Percentiles rank a stretch among this genome's conserved stretches.
phyloP scores from a whole-genome alignment of 1,139 yeast species.

The Barnettozyma hawaiiensis region DNA sequence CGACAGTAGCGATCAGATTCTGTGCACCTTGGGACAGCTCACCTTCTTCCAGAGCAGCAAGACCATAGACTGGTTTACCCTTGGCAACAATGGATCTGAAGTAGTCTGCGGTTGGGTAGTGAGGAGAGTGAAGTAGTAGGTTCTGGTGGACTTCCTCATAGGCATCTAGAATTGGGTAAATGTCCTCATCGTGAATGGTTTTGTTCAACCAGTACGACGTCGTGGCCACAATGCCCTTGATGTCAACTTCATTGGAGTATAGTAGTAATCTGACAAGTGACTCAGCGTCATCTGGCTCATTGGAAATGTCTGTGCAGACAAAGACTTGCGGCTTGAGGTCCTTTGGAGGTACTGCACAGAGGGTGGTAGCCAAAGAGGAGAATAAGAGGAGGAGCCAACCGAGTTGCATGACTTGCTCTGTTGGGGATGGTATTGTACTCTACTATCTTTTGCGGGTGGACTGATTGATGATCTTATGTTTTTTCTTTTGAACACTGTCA shows the following conservation, averaged over 20 bases:
- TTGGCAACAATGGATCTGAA: conserved; percentile 21
- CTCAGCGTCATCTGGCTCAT: conserved; percentile 31
- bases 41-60: conserved; percentile 17
- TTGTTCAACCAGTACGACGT: conserved; percentile 29
- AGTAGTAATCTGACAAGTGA: conserved; percentile 26
- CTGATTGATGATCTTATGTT: too few species aligned
- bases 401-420: not conserved
- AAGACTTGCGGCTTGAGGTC: conserved; percentile 27
- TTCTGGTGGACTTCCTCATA: conserved; percentile 25
- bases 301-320: conserved; percentile 27
- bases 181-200: conserved; percentile 27
- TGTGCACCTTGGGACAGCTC: conserved; percentile 24
- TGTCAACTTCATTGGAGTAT: conserved; percentile 25
- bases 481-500: too few species aligned
- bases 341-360: conserved; percentile 22
- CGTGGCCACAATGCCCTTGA: conserved; percentile 28
- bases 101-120: conserved; percentile 25
- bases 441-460: too few species aligned
- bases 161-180: conserved; percentile 27
- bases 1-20: conserved; percentile 23
- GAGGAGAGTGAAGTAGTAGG: conserved; percentile 23
- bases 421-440: too few species aligned
- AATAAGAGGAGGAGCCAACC: not conserved
- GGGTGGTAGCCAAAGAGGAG: not conserved
- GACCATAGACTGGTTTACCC: conserved; percentile 26